Conservation (phyloP, 257 asterid species). For the Thymus quinquecostatus region DNA sequence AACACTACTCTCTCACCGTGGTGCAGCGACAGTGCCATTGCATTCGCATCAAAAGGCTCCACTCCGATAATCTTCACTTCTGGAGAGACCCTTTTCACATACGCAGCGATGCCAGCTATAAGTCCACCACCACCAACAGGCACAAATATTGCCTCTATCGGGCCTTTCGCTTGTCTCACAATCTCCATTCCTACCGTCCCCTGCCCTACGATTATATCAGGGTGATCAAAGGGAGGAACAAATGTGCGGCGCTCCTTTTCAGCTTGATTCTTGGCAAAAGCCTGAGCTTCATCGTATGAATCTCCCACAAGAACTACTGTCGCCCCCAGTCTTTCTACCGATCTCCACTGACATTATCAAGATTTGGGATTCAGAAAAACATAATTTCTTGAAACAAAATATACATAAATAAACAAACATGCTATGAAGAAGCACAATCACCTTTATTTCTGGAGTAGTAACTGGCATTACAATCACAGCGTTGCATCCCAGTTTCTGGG, state of each 20-base stretch:
- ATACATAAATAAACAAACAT: no score
- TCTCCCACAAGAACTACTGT: constrained; percentile 90
- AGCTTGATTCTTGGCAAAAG: constrained; percentile 76
- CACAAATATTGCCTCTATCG: constrained; percentile 83
- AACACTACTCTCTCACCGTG: constrained; percentile 74
- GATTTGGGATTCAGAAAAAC: neutral
- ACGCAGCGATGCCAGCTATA: constrained; percentile 97
- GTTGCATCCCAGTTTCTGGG: constrained; percentile 50
- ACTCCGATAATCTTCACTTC: constrained; percentile 89
- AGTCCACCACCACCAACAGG: constrained; percentile 99
- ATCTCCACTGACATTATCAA: constrained; percentile 63
- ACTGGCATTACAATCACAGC: constrained; percentile 81
- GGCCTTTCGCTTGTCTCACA: constrained; percentile 66
- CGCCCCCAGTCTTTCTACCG: constrained; percentile 88
- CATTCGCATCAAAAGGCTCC: constrained; percentile 94
- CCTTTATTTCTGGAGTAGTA: constrained; percentile 97
- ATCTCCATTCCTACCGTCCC: constrained; percentile 99
- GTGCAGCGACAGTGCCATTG: constrained; percentile 87
- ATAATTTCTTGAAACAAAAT: neutral
- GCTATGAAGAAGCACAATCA: constrained; percentile 31
- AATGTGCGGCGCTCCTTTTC: constrained; percentile 71
- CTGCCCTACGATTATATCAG: constrained; percentile 89
- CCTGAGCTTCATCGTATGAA: constrained; percentile 90
- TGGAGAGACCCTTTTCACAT: constrained; percentile 84
- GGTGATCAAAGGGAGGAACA: constrained; percentile 97